Conservation (phyloP, 768 basidiomycete species). For the Agaricus blazei region DNA sequence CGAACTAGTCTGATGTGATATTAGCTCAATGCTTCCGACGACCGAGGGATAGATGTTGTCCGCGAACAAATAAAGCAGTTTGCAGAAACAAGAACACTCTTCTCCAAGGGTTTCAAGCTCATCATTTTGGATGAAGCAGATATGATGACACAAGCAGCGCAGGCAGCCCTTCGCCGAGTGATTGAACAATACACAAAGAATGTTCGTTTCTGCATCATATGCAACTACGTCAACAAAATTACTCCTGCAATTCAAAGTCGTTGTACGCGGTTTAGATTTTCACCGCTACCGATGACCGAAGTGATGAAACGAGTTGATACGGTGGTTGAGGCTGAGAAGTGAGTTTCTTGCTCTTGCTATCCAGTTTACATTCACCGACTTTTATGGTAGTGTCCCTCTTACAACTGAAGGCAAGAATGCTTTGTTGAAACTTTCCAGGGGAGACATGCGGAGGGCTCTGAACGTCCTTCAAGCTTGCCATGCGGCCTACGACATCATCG, state of each 20-base stretch:
- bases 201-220: slow-evolving; percentile 98
- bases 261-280: slow-evolving; percentile 96
- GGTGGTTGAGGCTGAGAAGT: slow-evolving; percentile 87
- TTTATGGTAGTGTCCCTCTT: slow-evolving; percentile 66
- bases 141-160: slow-evolving; percentile 99
- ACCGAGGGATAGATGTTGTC: slow-evolving; percentile 97
- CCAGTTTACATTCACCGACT: background rate
- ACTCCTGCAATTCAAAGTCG: slow-evolving; percentile 97
- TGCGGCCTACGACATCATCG: slow-evolving; percentile 86
- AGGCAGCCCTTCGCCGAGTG: slow-evolving; percentile 92
- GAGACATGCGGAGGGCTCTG: slow-evolving; percentile 95
- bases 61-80: slow-evolving; percentile 99
- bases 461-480: slow-evolving; percentile 98
- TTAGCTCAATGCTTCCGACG: slow-evolving; percentile 96
- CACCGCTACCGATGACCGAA: slow-evolving; percentile 79
- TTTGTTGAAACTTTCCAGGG: slow-evolving; percentile 88
- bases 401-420: slow-evolving; percentile 85
- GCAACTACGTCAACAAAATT: slow-evolving; percentile 99
- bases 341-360: slow-evolving; percentile 17
- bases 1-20: background rate
- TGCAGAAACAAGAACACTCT: slow-evolving; percentile 89
- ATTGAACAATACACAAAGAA: slow-evolving; percentile 99
- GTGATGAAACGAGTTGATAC: slow-evolving; percentile 77
- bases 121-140: slow-evolving; percentile 99
- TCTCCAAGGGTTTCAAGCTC: slow-evolving; percentile 92